phyloP scores from a whole-genome alignment of 768 basidiomycete genomes.

The Sporobolomyces phaffii region DNA sequence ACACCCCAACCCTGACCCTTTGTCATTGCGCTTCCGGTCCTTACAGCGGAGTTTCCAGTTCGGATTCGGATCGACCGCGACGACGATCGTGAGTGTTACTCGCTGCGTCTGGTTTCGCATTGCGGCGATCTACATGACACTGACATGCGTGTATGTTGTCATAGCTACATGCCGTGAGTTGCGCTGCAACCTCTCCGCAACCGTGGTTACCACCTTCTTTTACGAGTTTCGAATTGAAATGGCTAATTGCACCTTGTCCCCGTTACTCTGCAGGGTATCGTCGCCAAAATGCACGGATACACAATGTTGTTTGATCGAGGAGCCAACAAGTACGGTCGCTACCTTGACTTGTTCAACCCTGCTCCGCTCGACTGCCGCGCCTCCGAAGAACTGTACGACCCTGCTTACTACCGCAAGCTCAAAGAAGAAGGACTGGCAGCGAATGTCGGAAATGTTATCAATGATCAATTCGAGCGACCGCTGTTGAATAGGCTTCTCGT shows the following conservation, averaged over 20 bases:
- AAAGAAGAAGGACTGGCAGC: background rate
- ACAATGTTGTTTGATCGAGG: conserved; percentile 7
- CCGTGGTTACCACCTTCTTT: too few species aligned
- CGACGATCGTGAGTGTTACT: conserved; percentile 3
- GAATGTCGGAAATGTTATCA: background rate
- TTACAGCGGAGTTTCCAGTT: background rate
- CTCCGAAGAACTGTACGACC: background rate
- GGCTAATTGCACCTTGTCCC: too few species aligned
- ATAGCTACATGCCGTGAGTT: background rate
- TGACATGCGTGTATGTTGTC: too few species aligned
- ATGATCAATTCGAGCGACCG: background rate
- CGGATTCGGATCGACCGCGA: conserved; percentile 3
- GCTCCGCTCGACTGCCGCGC: background rate
- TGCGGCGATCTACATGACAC: too few species aligned
- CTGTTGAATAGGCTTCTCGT: background rate
- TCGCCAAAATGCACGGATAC: conserved; percentile 18
- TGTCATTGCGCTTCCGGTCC: background rate
- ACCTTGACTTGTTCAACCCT: conserved; percentile 14
- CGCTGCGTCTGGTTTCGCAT: background rate
- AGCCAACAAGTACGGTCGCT: conserved; percentile 10
- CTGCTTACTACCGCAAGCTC: background rate
- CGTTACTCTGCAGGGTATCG: background rate
- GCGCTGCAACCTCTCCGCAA: too few species aligned
- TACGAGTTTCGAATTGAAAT: too few species aligned
- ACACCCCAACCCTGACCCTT: background rate